Evolutionary conservation across 495 filamentous ascomycete genomes (phyloP).

Genomic region (Tuber aestivum): DNA sequence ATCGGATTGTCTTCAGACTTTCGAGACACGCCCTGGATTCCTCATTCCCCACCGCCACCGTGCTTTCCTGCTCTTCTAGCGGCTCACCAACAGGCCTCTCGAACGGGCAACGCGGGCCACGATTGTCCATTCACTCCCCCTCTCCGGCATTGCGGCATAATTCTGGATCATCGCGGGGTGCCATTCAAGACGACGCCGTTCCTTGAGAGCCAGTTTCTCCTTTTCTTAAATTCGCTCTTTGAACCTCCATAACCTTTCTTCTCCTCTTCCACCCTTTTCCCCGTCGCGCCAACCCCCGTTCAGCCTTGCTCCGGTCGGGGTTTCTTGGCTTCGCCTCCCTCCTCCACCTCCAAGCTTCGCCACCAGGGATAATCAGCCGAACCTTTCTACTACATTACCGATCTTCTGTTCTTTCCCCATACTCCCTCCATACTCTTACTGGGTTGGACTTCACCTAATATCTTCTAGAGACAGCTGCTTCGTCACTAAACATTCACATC

Average conservation of each 20-base stretch:
- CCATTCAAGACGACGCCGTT: constrained; percentile 44
- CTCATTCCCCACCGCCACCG: constrained; percentile 12
- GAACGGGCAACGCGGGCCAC: constrained; percentile 24
- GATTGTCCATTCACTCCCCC: constrained; percentile 19
- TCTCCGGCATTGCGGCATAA: constrained; percentile 27
- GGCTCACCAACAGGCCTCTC: constrained; percentile 35
- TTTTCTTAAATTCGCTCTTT: constrained; percentile 53
- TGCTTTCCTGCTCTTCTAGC: not conserved
- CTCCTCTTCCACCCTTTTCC: constrained; percentile 5
- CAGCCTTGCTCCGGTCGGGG: constrained; percentile 20
- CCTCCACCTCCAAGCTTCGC: constrained; percentile 8
- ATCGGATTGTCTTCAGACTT: constrained; percentile 29
- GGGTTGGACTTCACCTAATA: not conserved
- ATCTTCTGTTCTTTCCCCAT: constrained; percentile 14
- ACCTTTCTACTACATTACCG: constrained; percentile 13
- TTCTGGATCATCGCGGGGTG: constrained; percentile 33
- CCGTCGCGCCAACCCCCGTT: constrained; percentile 22
- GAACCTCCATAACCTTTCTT: constrained; percentile 51
- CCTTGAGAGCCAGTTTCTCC: constrained; percentile 50
- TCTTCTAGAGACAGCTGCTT: not conserved
- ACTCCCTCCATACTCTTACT: constrained; percentile 35
- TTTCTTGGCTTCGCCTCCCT: constrained; percentile 31
- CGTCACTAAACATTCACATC: constrained; percentile 13
- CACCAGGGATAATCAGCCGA: constrained; percentile 26
- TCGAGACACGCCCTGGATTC: constrained; percentile 30